Percentiles rank a stretch among this genome's conserved stretches.
phyloP scores from a whole-genome alignment of 345 rosid species.

The Luvunga scandens region DNA sequence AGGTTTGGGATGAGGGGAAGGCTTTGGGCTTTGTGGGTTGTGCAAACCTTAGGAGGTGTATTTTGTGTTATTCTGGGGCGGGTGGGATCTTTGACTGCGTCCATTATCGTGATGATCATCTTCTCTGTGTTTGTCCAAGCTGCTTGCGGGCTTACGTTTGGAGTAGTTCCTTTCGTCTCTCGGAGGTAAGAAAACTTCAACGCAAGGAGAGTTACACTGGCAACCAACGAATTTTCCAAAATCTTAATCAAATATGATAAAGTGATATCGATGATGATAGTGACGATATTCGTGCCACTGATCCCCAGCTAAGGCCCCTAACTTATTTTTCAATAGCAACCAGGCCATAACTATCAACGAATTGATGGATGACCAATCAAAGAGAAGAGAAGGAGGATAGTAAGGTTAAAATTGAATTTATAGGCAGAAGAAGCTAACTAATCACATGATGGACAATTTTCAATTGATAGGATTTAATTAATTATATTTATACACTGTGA shows the following conservation, averaged over 20 bases:
- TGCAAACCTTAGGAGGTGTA: conserved; percentile 73
- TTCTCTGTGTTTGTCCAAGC: conserved; percentile 89
- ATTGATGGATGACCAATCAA: background rate
- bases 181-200: conserved; percentile 41
- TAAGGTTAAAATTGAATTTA: too few relatives aligned
- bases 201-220: background rate
- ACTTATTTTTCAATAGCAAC: too few relatives aligned
- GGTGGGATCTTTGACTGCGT: conserved; percentile 41
- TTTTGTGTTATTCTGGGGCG: conserved; percentile 57
- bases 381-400: background rate
- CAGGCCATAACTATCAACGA: background rate
- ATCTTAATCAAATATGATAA: too few relatives aligned
- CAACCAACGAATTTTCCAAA: background rate
- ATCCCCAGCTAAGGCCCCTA: too few relatives aligned
- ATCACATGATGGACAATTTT: background rate
- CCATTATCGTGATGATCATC: conserved; percentile 59
- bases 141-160: conserved; percentile 83
- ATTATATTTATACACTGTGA: too few relatives aligned
- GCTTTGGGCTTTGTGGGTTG: conserved; percentile 76
- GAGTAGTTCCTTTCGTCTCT: conserved; percentile 90
- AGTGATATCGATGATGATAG: too few relatives aligned
- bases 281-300: too few relatives aligned
- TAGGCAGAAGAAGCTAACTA: background rate
- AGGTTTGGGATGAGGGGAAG: conserved; percentile 90
- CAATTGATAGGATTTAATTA: too few relatives aligned